These are phyloP conservation scores for Dendrobium officinale DNA, from an alignment of 106 monocot genomes.

Conservation along the genomic window DNA sequence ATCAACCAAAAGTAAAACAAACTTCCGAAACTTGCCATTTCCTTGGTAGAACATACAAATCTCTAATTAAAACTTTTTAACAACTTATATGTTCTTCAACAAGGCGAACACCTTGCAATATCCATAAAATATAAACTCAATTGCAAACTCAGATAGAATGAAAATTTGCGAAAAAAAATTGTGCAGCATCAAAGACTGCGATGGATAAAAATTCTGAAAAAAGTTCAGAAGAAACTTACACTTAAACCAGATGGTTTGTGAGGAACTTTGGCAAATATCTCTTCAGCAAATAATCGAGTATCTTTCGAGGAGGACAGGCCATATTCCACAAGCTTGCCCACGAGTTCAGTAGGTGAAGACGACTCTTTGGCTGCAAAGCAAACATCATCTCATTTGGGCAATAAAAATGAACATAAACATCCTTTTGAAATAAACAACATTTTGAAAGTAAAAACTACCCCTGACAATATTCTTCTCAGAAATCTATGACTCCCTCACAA, in stretches of 20 bases:
- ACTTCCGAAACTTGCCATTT: not conserved
- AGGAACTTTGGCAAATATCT: conserved; percentile 62
- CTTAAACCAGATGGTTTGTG: conserved; percentile 41
- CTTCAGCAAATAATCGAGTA: conserved; percentile 49
- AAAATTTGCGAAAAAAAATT: not conserved
- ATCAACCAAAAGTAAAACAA: not conserved
- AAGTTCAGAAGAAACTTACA: conserved; percentile 29
- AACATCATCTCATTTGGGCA: not conserved
- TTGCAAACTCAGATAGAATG: not conserved
- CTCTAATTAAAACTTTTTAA: not conserved
- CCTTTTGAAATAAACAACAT: not conserved
- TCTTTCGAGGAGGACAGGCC: conserved; percentile 45
- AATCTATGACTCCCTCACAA: not conserved
- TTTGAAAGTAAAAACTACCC: not conserved
- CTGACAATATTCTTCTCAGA: not conserved
- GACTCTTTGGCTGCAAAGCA: conserved; percentile 65
- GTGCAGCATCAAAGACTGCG: not conserved
- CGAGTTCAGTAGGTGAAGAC: conserved; percentile 44
- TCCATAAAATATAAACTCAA: not conserved
- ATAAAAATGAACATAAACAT: not conserved
- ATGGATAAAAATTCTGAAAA: not conserved
- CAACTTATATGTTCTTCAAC: not conserved
- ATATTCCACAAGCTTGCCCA: conserved; percentile 48
- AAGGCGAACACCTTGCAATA: not conserved
- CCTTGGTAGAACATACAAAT: not conserved